A percentile compares a stretch with the other conserved stretches of the same genome.
These are phyloP conservation scores for Entophlyctis luteolus DNA, from an alignment of 192 early-diverging fungal genomes.

Conservation along the genomic window DNA sequence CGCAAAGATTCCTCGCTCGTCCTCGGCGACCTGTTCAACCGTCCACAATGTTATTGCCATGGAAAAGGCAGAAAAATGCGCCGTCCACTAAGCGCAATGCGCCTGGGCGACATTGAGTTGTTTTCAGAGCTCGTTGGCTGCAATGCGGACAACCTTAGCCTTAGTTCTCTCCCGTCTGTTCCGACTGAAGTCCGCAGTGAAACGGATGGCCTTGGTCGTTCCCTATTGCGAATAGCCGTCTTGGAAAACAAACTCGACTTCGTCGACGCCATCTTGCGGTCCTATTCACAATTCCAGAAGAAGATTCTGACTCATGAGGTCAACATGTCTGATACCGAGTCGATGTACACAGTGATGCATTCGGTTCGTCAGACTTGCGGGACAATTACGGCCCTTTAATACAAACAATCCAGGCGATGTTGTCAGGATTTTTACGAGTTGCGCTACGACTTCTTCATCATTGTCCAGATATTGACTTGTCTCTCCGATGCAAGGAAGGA, in stretches of 20 bases:
- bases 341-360: constrained; percentile 69
- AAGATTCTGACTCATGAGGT: constrained; percentile 36
- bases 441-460: constrained; percentile 44
- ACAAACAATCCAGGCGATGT: neutral
- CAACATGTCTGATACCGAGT: constrained; percentile 62
- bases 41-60: too few species aligned
- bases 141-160: too few species aligned
- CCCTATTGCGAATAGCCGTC: neutral
- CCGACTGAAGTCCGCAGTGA: too few species aligned
- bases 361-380: neutral
- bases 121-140: too few species aligned
- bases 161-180: too few species aligned
- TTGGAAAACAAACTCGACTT: neutral
- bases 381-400: too few species aligned
- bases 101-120: too few species aligned
- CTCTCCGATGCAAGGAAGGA: constrained; percentile 51
- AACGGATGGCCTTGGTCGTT: too few species aligned
- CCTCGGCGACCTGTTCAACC: too few species aligned
- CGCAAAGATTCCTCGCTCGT: neutral
- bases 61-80: too few species aligned
- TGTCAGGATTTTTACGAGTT: constrained; percentile 51
- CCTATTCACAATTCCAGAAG: neutral
- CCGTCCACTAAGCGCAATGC: too few species aligned
- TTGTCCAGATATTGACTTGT: constrained; percentile 48
- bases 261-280: neutral